A percentile compares a stretch with the other conserved stretches of the same genome.
Conservation (phyloP, 176 grass and related monocot species). For the Elaeis guineensis region DNA sequence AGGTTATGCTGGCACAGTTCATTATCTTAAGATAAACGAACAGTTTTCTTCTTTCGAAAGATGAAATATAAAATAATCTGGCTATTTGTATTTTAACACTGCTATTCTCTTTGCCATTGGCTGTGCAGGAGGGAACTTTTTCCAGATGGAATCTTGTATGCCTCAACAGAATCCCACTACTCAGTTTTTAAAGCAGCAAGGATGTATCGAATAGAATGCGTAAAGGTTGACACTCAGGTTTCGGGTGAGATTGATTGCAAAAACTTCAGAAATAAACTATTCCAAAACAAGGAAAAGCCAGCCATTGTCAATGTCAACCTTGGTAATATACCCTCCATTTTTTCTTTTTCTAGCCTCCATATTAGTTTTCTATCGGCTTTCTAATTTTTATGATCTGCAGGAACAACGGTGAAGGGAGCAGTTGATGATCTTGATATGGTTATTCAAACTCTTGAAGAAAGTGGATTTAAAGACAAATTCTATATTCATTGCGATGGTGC, state of each 20-base stretch:
- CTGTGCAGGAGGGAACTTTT: constrained; percentile 68
- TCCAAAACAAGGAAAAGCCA: constrained; percentile 61
- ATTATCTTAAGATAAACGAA: too few relatives aligned
- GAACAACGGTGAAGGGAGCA: constrained; percentile 87
- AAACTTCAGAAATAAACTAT: constrained; percentile 46
- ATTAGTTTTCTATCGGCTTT: constrained; percentile 7
- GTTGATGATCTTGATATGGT: constrained; percentile 85
- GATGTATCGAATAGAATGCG: constrained; percentile 85
- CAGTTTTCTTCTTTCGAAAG: too few relatives aligned
- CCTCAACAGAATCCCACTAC: constrained; percentile 74
- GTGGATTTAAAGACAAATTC: constrained; percentile 57
- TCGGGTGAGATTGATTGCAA: constrained; percentile 75
- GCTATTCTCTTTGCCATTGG: constrained; percentile 9
- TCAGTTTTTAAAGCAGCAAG: constrained; percentile 87
- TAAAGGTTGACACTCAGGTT: constrained; percentile 56
- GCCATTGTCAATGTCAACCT: constrained; percentile 90
- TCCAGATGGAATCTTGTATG: constrained; percentile 67
- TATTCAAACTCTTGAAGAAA: constrained; percentile 76
- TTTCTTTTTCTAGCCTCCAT: not conserved
- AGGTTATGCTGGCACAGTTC: too few relatives aligned
- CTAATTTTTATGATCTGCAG: constrained; percentile 20
- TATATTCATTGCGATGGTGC: constrained; percentile 90
- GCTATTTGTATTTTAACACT: not conserved
- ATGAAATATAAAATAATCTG: too few relatives aligned
- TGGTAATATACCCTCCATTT: constrained; percentile 28